phyloP scores from a whole-genome alignment of 768 basidiomycete species.

The Mycena alexandri region DNA sequence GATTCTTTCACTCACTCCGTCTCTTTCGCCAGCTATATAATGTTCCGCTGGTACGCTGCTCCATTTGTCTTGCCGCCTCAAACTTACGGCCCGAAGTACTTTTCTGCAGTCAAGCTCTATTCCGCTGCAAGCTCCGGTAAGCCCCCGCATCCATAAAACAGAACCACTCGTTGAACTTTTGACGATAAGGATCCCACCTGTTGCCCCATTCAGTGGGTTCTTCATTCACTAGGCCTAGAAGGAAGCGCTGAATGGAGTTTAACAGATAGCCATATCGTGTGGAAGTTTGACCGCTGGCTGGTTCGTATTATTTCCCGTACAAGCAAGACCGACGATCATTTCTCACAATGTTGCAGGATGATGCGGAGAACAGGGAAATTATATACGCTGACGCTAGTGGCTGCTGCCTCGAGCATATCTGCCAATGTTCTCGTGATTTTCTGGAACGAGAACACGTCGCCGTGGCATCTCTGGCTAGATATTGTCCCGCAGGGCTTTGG shows the following conservation, averaged over 20 bases:
- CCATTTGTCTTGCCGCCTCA: slow-evolving; percentile 24
- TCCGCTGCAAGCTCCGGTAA: slow-evolving; percentile 79
- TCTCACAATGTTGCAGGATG: slow-evolving; percentile 61
- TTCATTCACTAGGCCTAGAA: slow-evolving; percentile 30
- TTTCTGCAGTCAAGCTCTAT: slow-evolving; percentile 81
- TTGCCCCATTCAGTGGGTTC: slow-evolving; percentile 87
- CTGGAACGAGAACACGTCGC: slow-evolving; percentile 75
- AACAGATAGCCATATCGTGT: slow-evolving; percentile 79
- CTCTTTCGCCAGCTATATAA: slow-evolving; percentile 75
- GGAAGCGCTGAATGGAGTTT: slow-evolving; percentile 39
- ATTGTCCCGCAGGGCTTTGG: slow-evolving; percentile 87
- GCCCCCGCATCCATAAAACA: slow-evolving; percentile 41
- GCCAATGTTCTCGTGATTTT: slow-evolving; percentile 71
- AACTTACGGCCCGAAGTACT: slow-evolving; percentile 65
- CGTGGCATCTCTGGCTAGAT: slow-evolving; percentile 80
- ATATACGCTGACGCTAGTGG: slow-evolving; percentile 77
- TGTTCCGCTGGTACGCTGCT: slow-evolving; percentile 74
- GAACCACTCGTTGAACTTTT: slow-evolving; percentile 28
- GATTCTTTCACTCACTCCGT: slow-evolving; percentile 15
- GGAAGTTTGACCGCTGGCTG: slow-evolving; percentile 93
- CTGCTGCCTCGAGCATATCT: slow-evolving; percentile 70
- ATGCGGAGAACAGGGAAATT: slow-evolving; percentile 91
- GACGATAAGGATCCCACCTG: slow-evolving; percentile 78
- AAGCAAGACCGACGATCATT: slow-evolving; percentile 11
- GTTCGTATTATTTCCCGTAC: slow-evolving; percentile 54